phyloP scores from a whole-genome alignment of 257 asterid genomes.

The Schizonepeta tenuifolia region DNA sequence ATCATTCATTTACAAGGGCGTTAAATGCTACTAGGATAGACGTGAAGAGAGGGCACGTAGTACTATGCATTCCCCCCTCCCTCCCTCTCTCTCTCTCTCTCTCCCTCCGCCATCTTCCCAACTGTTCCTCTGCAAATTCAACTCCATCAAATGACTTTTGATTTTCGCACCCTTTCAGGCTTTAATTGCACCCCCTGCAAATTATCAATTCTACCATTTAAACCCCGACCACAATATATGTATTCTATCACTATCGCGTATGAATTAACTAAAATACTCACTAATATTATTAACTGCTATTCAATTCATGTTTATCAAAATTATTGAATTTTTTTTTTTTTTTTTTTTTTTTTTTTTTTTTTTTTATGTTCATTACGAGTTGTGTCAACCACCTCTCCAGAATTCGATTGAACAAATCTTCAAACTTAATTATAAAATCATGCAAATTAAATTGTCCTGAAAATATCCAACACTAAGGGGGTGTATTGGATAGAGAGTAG shows the following conservation, averaged over 20 bases:
- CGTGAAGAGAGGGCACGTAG: constrained; percentile 22
- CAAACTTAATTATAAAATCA: too few species aligned
- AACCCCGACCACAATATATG: not conserved
- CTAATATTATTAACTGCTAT: not conserved
- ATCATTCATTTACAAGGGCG: not conserved
- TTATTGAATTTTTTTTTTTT: not conserved
- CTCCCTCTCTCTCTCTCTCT: not conserved
- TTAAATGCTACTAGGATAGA: constrained; percentile 8
- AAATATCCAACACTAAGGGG: too few species aligned
- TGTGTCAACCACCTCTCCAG: not conserved
- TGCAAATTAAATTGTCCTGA: too few species aligned
- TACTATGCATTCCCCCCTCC: constrained; percentile 15
- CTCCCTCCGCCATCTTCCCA: constrained; percentile 16
- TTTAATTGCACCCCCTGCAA: not conserved
- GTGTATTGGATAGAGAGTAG: too few species aligned
- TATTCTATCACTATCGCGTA: too few species aligned
- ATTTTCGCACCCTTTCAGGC: not conserved
- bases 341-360: not conserved
- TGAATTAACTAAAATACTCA: not conserved
- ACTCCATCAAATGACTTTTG: not conserved
- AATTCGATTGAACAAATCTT: not conserved
- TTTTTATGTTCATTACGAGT: not conserved
- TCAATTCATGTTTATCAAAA: not conserved
- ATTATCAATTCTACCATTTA: not conserved
- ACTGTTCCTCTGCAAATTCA: constrained; percentile 28